Evolutionary conservation across 2,329 filamentous ascomycete genomes (phyloP).

Genomic region (Emmonsiellopsis sp.): DNA sequence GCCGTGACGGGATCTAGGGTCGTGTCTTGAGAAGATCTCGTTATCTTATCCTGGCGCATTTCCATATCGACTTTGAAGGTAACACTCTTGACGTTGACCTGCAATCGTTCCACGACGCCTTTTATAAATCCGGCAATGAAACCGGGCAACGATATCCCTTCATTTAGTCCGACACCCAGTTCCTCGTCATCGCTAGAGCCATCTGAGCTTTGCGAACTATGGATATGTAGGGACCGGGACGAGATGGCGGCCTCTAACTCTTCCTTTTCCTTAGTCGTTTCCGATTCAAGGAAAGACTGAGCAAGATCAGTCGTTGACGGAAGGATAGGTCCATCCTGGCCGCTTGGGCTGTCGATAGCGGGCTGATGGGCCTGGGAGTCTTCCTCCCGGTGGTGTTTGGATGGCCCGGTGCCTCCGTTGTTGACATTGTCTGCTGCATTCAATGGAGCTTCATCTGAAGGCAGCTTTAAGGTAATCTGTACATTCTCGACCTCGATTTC

Average conservation of each 20-base stretch:
- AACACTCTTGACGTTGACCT: conserved; percentile 44
- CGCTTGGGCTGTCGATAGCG: conserved; percentile 17
- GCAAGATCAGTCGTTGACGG: conserved; percentile 51
- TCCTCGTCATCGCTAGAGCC: conserved; percentile 40
- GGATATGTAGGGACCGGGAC: conserved; percentile 33
- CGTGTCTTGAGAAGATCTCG: conserved; percentile 24
- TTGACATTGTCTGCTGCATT: conserved; percentile 10
- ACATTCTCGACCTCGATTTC: conserved; percentile 73
- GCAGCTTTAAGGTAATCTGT: conserved; percentile 56
- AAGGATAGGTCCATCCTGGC: conserved; percentile 22
- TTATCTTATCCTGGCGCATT: conserved; percentile 28
- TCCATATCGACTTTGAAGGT: conserved; percentile 43
- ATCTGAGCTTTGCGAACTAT: conserved; percentile 41
- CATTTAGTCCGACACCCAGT: conserved; percentile 42
- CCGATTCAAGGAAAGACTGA: conserved; percentile 50
- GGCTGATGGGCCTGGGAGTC: conserved; percentile 14
- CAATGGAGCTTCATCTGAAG: conserved; percentile 28
- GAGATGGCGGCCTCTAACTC: conserved; percentile 49
- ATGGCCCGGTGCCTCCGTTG: background rate
- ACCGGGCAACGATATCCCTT: conserved; percentile 46
- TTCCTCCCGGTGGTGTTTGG: background rate
- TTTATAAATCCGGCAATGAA: conserved; percentile 52
- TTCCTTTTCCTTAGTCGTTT: conserved; percentile 47
- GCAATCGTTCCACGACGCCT: conserved; percentile 48
- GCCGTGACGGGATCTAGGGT: conserved; percentile 28